These are phyloP conservation scores for Boletus rufocinnamomeus DNA, from an alignment of 768 basidiomycete genomes.

Conservation along the genomic window DNA sequence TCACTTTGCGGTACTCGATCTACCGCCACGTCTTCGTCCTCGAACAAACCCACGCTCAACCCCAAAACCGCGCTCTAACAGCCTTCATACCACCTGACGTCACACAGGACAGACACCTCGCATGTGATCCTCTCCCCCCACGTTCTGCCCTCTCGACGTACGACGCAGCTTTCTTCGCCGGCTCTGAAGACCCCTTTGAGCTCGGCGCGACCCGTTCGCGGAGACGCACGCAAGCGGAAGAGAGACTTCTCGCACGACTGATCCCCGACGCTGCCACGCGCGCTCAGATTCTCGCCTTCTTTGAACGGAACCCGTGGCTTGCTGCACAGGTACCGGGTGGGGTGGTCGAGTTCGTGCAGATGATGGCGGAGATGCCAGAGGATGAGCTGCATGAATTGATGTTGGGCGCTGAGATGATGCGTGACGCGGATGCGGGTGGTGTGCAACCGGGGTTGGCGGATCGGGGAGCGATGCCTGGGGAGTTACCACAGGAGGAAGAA, in stretches of 20 bases:
- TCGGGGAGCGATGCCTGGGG: slow-evolving; percentile 41
- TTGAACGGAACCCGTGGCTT: slow-evolving; percentile 56
- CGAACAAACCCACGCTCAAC: slow-evolving; percentile 52
- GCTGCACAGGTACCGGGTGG: slow-evolving; percentile 64
- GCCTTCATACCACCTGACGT: slow-evolving; percentile 70
- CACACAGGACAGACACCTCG: slow-evolving; percentile 54
- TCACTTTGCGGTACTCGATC: slow-evolving; percentile 50
- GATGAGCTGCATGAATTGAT: slow-evolving; percentile 64
- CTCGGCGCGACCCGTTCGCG: slow-evolving; percentile 28
- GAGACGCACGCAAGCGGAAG: slow-evolving; percentile 47
- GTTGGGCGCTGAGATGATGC: slow-evolving; percentile 46
- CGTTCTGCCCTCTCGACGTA: slow-evolving; percentile 58
- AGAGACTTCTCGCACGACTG: slow-evolving; percentile 53
- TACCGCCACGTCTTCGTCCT: slow-evolving; percentile 81
- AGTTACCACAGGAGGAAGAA: slow-evolving; percentile 44
- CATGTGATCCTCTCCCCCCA: slow-evolving; percentile 90
- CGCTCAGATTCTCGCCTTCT: slow-evolving; percentile 61
- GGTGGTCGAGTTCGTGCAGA: slow-evolving; percentile 61
- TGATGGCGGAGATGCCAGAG: slow-evolving; percentile 53
- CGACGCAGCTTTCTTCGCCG: slow-evolving; percentile 72
- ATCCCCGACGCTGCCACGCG: slow-evolving; percentile 61
- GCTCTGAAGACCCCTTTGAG: slow-evolving; percentile 54
- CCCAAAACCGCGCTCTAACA: slow-evolving; percentile 49
- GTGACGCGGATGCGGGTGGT: slow-evolving; percentile 30
- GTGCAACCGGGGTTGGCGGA: slow-evolving; percentile 28